Evolutionary conservation across 169 alveolate genomes (phyloP).

Genomic region (Miamiensis avidus): DNA sequence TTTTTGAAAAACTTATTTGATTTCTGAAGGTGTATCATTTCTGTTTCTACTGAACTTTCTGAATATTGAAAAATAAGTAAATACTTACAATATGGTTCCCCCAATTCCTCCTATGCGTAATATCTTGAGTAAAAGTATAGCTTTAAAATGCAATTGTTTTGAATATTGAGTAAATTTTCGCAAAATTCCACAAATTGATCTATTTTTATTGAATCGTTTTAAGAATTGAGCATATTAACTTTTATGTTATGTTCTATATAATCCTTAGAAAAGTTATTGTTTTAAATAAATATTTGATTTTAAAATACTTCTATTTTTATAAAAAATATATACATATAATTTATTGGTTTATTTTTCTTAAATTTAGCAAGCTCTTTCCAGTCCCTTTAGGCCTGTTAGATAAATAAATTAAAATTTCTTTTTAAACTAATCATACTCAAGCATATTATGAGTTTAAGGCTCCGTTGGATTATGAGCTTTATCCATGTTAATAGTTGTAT

Average conservation of each 20-base stretch:
- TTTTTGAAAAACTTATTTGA: neutral
- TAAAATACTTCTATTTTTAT: neutral
- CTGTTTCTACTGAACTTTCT: slow-evolving; percentile 27
- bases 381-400: slow-evolving; percentile 21
- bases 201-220: neutral
- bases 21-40: slow-evolving; percentile 14
- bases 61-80: slow-evolving; percentile 14
- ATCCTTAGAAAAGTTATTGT: neutral
- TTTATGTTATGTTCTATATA: neutral
- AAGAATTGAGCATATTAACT: slow-evolving; percentile 2
- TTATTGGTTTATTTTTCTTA: slow-evolving; percentile 19
- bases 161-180: slow-evolving; percentile 15
- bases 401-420: slow-evolving; percentile 21
- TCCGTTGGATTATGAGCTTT: too few relatives aligned
- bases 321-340: neutral
- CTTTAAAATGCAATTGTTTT: slow-evolving; percentile 2
- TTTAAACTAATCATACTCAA: slow-evolving; percentile 8
- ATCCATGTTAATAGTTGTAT: too few relatives aligned
- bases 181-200: slow-evolving; percentile 17
- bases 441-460: too few relatives aligned
- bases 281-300: too few relatives aligned
- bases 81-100: slow-evolving; percentile 27
- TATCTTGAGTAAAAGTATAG: slow-evolving; percentile 10
- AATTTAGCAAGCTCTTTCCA: slow-evolving; percentile 23
- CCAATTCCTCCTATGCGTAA: slow-evolving; percentile 2